These are phyloP conservation scores for Pestalotiopsis sp. DNA, from an alignment of 2,329 filamentous ascomycete species.

Conservation along the genomic window DNA sequence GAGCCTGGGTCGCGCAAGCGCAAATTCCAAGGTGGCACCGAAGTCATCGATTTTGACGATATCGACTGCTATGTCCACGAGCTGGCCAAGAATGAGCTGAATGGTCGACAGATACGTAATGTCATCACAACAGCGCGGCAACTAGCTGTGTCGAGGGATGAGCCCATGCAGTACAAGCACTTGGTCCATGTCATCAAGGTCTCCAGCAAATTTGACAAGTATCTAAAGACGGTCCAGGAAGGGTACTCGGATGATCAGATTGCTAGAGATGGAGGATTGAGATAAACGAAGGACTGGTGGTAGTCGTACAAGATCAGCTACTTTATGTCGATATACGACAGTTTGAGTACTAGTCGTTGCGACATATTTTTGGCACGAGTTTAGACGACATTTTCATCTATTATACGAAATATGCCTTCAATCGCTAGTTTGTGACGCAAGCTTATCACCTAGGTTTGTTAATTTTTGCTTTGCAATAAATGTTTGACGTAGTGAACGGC, in stretches of 20 bases:
- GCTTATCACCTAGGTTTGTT: no score
- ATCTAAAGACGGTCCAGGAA: neutral
- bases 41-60: neutral
- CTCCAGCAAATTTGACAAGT: neutral
- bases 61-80: constrained; percentile 13
- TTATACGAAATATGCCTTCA: no score
- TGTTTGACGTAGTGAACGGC: no score
- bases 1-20: constrained; percentile 16
- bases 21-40: constrained; percentile 16
- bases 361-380: no score
- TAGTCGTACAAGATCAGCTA: no score
- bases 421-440: no score
- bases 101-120: constrained; percentile 45
- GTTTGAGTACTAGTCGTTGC: neutral
- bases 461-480: neutral
- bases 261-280: neutral
- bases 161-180: constrained; percentile 20
- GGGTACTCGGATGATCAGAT: neutral
- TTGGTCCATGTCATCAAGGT: constrained; percentile 16
- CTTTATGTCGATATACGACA: no score
- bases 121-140: constrained; percentile 27
- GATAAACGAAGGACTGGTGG: neutral
- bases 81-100: constrained; percentile 37
- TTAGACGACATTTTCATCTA: no score
- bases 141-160: neutral